A percentile compares a stretch with the other conserved stretches of the same genome.
These are phyloP conservation scores for Verbascum thapsus DNA, from an alignment of 257 asterid species.

Conservation along the genomic window DNA sequence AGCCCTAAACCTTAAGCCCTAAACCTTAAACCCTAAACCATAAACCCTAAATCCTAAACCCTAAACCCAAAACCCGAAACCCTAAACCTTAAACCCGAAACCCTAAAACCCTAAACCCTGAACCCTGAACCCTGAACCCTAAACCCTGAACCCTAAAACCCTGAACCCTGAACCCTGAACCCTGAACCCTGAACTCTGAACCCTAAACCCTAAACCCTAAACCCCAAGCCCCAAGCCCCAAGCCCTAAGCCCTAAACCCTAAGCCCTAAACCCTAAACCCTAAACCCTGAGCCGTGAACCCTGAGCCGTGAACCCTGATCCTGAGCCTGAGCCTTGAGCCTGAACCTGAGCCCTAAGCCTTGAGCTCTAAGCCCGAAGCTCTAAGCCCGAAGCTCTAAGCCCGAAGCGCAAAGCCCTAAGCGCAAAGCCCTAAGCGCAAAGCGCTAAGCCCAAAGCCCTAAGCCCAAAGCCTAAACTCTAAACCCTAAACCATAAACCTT, in stretches of 20 bases:
- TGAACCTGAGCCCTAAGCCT: not conserved
- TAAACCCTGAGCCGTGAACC: not conserved
- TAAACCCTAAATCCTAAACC: conserved; percentile 25
- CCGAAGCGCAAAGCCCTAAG: not conserved
- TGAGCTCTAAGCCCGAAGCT: not conserved
- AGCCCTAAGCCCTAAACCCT: not conserved
- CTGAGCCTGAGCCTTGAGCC: not conserved
- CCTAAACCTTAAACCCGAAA: conserved; percentile 22
- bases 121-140: conserved; percentile 9
- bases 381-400: not conserved
- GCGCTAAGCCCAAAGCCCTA: not conserved
- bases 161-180: conserved; percentile 8
- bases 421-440: not conserved
- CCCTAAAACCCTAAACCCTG: conserved; percentile 18
- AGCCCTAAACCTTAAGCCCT: too few relatives aligned
- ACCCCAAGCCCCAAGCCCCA: not conserved
- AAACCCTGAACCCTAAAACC: conserved; percentile 4
- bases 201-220: not conserved
- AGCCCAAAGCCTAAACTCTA: not conserved
- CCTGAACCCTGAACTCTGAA: conserved; percentile 12
- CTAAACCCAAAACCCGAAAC: conserved; percentile 16
- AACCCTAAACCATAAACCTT: not conserved
- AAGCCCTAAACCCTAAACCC: not conserved
- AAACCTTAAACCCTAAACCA: conserved; percentile 26
- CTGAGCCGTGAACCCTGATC: not conserved